A percentile compares a stretch with the other conserved stretches of the same genome.
Evolutionary conservation across 1,139 yeast genomes (phyloP).

Genomic region (Lodderomyces elongisporus): DNA sequence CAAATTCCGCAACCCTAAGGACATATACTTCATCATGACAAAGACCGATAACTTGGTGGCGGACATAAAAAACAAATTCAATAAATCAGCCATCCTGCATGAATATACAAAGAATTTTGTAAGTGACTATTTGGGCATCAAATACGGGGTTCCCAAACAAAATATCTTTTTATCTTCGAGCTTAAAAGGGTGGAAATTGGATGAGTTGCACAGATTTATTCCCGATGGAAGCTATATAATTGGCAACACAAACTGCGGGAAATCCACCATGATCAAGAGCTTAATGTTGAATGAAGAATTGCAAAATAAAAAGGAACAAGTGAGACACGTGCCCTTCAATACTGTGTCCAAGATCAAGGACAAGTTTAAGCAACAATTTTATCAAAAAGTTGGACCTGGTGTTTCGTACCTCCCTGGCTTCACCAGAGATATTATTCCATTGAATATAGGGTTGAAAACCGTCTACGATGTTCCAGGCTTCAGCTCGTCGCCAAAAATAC

Average conservation of each 20-base stretch:
- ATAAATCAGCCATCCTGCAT: conserved; percentile 23
- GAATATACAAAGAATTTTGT: conserved; percentile 43
- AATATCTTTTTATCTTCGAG: conserved; percentile 51
- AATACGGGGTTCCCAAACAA: conserved; percentile 36
- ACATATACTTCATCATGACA: conserved; percentile 50
- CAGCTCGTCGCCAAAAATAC: conserved; percentile 21
- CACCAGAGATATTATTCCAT: conserved; percentile 44
- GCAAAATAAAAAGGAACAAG: conserved; percentile 6
- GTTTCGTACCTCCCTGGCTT: conserved; percentile 52
- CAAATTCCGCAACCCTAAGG: conserved; percentile 27
- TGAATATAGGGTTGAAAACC: conserved; percentile 25
- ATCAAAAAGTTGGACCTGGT: conserved; percentile 37
- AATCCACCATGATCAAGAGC: conserved; percentile 59
- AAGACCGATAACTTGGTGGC: conserved; percentile 49
- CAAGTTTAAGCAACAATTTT: conserved; percentile 14
- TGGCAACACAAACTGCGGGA: conserved; percentile 76
- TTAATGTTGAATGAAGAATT: conserved; percentile 28
- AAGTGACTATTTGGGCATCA: conserved; percentile 35
- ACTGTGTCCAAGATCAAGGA: conserved; percentile 12
- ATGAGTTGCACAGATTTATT: conserved; percentile 26
- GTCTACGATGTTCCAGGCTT: conserved; percentile 59
- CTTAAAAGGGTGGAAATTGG: conserved; percentile 48
- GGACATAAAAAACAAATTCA: too few relatives aligned
- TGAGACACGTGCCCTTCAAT: conserved; percentile 6
- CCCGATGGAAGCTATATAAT: conserved; percentile 49